Evolutionary conservation across 108 stramenopile species (phyloP), one percentile per base, ranked within the genome.

Genomic region (Aurantiochytrium sp.): DNA sequence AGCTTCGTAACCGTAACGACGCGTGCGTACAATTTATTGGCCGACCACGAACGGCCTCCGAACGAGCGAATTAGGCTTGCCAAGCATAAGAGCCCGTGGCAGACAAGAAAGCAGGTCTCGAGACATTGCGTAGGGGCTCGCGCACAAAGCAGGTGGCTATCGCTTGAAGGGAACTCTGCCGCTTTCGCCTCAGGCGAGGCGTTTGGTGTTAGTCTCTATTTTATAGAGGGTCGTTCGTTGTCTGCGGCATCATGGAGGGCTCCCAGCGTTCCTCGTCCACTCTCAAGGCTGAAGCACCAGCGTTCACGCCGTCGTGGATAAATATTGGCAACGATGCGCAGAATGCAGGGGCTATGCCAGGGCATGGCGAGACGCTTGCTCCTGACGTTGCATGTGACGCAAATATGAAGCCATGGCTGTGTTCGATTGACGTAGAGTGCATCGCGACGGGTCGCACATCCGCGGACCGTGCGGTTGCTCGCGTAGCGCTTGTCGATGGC

Each of bases 351-450:
- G 59, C 59, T 59, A 23, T 59, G 59, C 19, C 42, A 42, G 18
- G 64, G 42, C 14, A 14, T 69, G 64, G 25, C 64, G 42, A 69
- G 64, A 18, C 35, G 19, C 59, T n/a, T 19, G 59, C 19, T n/a
- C n/a, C 59, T 59, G 59, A 59, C 21, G 59, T n/a, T 23, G 21
- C 19, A 3, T n/a, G 1, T n/a, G 59, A 59, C n/a, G 59, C n/a
- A 19, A 59, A 23, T 59, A 23, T 18, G 76, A 28, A 8, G 23
- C 12, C 28, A 16, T 83, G 76, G 76, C 6, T 83, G 12, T 83
- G 76, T 45, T 83, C 76, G n/a, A 83, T 83, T 28, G 76, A 83
- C 28, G 76, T 83, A 1, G 76, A 83, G 4, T 83, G 76, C 51
- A 45, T 83, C 10, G 76, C 76, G n/a, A 83, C 51, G 6, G 76